phyloP scores from a whole-genome alignment of 2,329 filamentous ascomycete species.

The Trematosphaeria pertusa region DNA sequence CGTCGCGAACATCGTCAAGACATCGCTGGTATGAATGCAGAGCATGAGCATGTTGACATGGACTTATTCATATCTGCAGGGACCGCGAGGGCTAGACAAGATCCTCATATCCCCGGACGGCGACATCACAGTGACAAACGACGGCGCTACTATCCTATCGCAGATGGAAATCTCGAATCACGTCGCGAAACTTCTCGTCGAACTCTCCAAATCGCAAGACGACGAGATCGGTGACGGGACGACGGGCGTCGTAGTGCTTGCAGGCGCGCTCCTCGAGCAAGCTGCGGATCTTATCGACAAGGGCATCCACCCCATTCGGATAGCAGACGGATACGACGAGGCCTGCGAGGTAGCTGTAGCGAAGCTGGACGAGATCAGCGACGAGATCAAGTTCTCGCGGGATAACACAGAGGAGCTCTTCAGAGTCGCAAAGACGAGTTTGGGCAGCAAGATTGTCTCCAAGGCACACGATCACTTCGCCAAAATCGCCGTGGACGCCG shows the following conservation, averaged over 20 bases:
- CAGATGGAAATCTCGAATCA: conserved; percentile 99
- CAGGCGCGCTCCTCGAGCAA: conserved; percentile 93
- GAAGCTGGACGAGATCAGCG: conserved; percentile 91
- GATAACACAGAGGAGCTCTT: conserved; percentile 84
- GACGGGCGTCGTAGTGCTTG: conserved; percentile 95
- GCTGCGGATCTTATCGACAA: conserved; percentile 98
- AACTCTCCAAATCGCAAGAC: conserved; percentile 97
- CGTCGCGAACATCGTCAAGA: conserved; percentile 96
- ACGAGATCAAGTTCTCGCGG: conserved; percentile 84
- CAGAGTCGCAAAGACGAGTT: conserved; percentile 92
- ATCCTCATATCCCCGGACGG: conserved; percentile 98
- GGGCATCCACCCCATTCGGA: conserved; percentile 98
- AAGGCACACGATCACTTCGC: conserved; percentile 99
- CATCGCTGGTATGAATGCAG: conserved; percentile 71
- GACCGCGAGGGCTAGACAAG: conserved; percentile 95
- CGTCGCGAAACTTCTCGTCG: conserved; percentile 94
- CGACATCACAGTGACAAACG: conserved; percentile 99
- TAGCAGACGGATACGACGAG: conserved; percentile 97
- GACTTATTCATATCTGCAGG: conserved; percentile 53
- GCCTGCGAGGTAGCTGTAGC: conserved; percentile 96
- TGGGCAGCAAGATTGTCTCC: conserved; percentile 99
- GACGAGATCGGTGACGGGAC: conserved; percentile 99
- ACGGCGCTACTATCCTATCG: conserved; percentile 94
- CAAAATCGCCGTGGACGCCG: conserved; percentile 95
- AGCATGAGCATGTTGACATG: not conserved